Evolutionary conservation across 2,329 filamentous ascomycete genomes (phyloP).

Genomic region (Epichloe festucae): DNA sequence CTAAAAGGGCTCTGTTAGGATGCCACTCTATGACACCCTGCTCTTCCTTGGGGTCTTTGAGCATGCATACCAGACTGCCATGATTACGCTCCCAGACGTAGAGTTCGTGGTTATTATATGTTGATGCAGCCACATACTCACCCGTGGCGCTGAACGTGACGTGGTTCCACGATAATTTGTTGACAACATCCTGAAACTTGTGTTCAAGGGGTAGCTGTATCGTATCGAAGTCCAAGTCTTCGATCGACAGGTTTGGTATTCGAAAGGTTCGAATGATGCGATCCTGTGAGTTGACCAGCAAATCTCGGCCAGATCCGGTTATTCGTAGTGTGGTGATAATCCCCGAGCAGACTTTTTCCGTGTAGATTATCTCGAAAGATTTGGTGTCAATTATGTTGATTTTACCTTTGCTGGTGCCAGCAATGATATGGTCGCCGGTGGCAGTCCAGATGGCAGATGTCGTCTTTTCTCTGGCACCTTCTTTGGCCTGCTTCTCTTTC

Average conservation of each 20-base stretch:
- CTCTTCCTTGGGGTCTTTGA: conserved; percentile 94
- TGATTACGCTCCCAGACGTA: conserved; percentile 96
- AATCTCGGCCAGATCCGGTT: conserved; percentile 66
- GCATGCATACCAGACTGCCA: conserved; percentile 87
- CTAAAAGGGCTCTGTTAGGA: conserved; percentile 72
- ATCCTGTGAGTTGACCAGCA: conserved; percentile 88
- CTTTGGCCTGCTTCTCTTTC: conserved; percentile 75
- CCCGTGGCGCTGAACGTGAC: conserved; percentile 89
- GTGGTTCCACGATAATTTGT: conserved; percentile 90
- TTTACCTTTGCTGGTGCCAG: conserved; percentile 90
- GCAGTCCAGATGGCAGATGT: conserved; percentile 84
- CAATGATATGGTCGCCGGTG: conserved; percentile 75
- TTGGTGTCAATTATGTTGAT: conserved; percentile 86
- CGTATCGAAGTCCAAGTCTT: conserved; percentile 66
- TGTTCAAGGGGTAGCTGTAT: conserved; percentile 88
- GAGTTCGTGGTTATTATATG: conserved; percentile 96
- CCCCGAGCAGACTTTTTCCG: conserved; percentile 73
- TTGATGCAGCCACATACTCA: conserved; percentile 92
- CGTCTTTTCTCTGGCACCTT: conserved; percentile 89
- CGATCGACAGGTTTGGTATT: conserved; percentile 60
- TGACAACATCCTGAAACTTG: conserved; percentile 97
- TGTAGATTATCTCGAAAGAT: conserved; percentile 74
- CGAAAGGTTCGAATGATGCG: conserved; percentile 88
- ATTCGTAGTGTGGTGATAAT: conserved; percentile 81
- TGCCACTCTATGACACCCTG: conserved; percentile 97